Conservation (phyloP, 331 rosid genomes). For the Malus hybrid region DNA sequence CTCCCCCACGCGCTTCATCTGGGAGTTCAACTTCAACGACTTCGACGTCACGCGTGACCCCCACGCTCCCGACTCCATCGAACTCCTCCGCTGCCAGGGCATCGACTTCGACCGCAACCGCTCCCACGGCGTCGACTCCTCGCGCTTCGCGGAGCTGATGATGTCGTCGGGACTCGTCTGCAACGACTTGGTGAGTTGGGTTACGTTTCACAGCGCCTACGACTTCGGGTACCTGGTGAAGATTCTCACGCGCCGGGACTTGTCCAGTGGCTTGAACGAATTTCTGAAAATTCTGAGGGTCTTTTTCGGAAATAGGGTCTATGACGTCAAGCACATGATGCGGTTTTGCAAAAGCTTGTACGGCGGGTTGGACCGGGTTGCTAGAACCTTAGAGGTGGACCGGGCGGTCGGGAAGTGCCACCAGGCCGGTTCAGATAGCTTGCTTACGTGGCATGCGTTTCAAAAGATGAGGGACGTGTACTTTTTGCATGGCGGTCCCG, state of each 20-base stretch:
- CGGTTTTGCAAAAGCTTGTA: too few species aligned
- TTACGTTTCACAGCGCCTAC: constrained; percentile 72
- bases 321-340: constrained; percentile 57
- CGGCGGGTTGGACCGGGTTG: too few species aligned
- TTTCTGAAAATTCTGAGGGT: constrained; percentile 26
- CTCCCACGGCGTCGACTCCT: constrained; percentile 33
- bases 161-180: constrained; percentile 58
- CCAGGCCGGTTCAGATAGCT: too few species aligned
- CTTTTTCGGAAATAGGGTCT: constrained; percentile 45
- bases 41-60: too few species aligned
- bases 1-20: too few species aligned
- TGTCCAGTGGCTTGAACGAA: constrained; percentile 39
- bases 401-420: too few species aligned
- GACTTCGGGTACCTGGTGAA: constrained; percentile 74
- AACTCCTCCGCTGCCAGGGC: constrained; percentile 15
- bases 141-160: constrained; percentile 39
- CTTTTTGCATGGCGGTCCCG: too few species aligned
- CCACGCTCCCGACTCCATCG: too few species aligned
- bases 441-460: too few species aligned
- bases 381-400: too few species aligned
- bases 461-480: too few species aligned
- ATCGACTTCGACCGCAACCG: constrained; percentile 49
- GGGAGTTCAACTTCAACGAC: too few species aligned
- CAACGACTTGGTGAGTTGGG: constrained; percentile 55
- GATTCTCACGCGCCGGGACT: constrained; percentile 37